Evolutionary conservation across 2,329 filamentous ascomycete genomes (phyloP), one percentile per base, ranked within the genome.

Genomic region (Pseudocercospora vitis): DNA sequence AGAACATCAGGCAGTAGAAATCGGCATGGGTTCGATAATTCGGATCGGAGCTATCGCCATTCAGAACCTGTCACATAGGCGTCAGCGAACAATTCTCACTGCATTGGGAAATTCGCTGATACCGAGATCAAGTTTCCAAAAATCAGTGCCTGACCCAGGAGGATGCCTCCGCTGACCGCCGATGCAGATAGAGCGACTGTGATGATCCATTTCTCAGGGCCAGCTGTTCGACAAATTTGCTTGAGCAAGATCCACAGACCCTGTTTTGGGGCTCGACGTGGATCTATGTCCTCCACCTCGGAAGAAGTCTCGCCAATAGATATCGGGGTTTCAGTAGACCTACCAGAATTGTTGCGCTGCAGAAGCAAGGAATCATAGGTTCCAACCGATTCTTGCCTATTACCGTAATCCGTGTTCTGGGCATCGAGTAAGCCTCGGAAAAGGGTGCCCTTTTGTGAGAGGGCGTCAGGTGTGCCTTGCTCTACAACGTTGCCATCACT

Each of bases 401-500:
- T 44, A 18, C 52, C 37, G 32, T 58, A 52, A 24, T 55, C 57
- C 3, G 63, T 64, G 28, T 58, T 57, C 42, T 66, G 65, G 4
- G 65, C 61, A 40, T 64, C 55, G 3, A 69, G 60, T 7, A 69
- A 50, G 9, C 61, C 59, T n/a, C 58, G 54, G 49, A 68, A 68
- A 12, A 65, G 53, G 1, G 63, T 61, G 4, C 59, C 58, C 11
- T 53, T 44, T 4, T 35, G 29, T 0, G 85, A 71, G 58, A 87
- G 70, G 57, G 83, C 79, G 5, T 75, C 71, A 63, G 87, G 83
- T n/a, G 77, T 76, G 9, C 86, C 84, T 53, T 76, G 73, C 67
- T 87, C 83, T 0, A 83, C 73, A 19, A 87, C 79, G n/a, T 70
- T 80, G 23, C 85, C 83, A 55, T 86, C 81, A 11, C 85, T 85